Evolutionary conservation across 441 rosid genomes (phyloP).

Genomic region (Populus hybrid): DNA sequence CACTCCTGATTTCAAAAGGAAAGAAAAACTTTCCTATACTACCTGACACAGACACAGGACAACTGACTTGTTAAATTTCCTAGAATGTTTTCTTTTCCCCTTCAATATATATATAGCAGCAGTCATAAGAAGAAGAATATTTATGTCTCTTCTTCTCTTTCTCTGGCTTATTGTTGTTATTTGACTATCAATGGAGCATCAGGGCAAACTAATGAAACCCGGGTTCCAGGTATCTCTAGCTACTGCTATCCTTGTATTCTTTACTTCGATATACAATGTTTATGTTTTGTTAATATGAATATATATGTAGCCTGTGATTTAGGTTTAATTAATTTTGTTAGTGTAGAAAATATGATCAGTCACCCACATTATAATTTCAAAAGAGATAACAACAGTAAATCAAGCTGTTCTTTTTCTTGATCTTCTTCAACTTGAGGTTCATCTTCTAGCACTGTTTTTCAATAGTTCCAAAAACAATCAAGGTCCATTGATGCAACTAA

Average conservation of each 20-base stretch:
- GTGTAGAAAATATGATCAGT: constrained; percentile 22
- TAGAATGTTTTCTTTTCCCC: background rate
- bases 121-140: too few relatives aligned
- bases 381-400: constrained; percentile 14
- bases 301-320: too few relatives aligned
- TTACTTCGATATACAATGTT: too few relatives aligned
- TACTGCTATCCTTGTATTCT: background rate
- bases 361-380: constrained; percentile 28
- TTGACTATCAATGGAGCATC: background rate
- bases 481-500: constrained; percentile 48
- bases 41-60: too few relatives aligned
- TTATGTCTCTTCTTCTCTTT: too few relatives aligned
- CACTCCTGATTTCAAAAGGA: too few relatives aligned
- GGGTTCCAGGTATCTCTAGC: background rate
- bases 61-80: too few relatives aligned
- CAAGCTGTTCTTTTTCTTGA: constrained; percentile 5
- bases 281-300: too few relatives aligned
- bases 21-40: background rate
- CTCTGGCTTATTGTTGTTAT: too few relatives aligned
- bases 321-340: too few relatives aligned
- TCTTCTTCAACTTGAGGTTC: constrained; percentile 2
- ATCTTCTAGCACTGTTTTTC: constrained; percentile 17
- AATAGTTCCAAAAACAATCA: constrained; percentile 62
- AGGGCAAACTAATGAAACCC: background rate
- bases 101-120: background rate